A percentile compares a stretch with the other conserved stretches of the same genome.
Evolutionary conservation across 306 rosid species (phyloP).

Genomic region (Ormosia semicastrata): DNA sequence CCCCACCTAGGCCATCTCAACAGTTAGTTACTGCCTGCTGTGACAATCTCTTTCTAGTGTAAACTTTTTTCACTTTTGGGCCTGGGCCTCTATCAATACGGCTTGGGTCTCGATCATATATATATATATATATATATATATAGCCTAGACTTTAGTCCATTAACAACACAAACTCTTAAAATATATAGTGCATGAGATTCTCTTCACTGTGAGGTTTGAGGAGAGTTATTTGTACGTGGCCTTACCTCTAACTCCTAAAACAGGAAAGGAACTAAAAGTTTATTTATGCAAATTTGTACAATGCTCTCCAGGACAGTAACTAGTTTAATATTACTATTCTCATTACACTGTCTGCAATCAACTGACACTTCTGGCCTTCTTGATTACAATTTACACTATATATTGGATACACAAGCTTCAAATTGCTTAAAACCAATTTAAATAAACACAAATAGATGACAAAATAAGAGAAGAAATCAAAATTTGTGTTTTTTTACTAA

Average conservation of each 20-base stretch:
- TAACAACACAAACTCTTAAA: too few species aligned
- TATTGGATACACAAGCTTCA: not conserved
- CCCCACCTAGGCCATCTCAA: too few species aligned
- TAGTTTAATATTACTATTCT: not conserved
- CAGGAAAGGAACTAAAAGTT: not conserved
- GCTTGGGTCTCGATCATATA: too few species aligned
- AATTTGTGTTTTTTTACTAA: not conserved
- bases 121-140: too few species aligned
- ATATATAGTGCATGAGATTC: too few species aligned
- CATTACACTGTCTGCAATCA: not conserved
- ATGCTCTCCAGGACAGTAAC: not conserved
- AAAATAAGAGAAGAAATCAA: not conserved
- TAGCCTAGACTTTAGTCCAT: too few species aligned
- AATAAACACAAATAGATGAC: not conserved
- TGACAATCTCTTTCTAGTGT: too few species aligned
- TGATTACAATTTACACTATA: not conserved
- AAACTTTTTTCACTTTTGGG: too few species aligned
- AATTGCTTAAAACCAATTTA: not conserved
- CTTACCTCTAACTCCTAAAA: not conserved
- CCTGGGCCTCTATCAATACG: too few species aligned
- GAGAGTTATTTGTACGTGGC: too few species aligned
- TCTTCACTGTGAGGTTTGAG: too few species aligned
- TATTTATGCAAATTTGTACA: not conserved
- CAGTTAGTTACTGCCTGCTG: too few species aligned
- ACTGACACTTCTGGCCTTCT: not conserved